Evolutionary conservation across 2,329 filamentous ascomycete genomes (phyloP).

Genomic region (Ophiocordyceps camponoti-saundersi): DNA sequence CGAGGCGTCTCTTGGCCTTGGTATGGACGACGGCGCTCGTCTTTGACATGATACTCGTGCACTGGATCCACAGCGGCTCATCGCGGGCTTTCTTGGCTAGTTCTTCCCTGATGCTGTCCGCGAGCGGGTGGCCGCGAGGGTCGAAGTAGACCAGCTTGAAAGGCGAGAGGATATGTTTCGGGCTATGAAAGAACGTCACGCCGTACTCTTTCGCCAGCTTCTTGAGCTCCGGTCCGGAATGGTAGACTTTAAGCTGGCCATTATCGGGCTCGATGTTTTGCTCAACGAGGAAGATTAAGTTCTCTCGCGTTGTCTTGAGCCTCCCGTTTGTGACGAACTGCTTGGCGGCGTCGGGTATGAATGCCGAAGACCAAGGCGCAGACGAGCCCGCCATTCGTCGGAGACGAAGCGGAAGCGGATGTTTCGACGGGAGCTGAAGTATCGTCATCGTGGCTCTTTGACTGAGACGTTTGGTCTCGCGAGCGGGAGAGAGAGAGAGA

Average conservation of each 20-base stretch:
- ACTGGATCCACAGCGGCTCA: slow-evolving; percentile 16
- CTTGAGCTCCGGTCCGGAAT: slow-evolving; percentile 2
- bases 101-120: slow-evolving; percentile 7
- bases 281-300: slow-evolving; percentile 10
- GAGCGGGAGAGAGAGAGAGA: too few species aligned
- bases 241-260: slow-evolving; percentile 4
- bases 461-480: too few species aligned
- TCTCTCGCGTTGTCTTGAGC: slow-evolving; percentile 13
- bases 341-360: background rate
- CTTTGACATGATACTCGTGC: slow-evolving; percentile 4
- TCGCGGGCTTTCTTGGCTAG: slow-evolving; percentile 11
- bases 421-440: background rate
- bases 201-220: slow-evolving; percentile 6
- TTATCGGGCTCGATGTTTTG: slow-evolving; percentile 9
- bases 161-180: slow-evolving; percentile 14
- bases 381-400: background rate
- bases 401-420: background rate
- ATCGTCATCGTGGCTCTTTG: too few species aligned
- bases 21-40: background rate
- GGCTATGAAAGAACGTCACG: slow-evolving; percentile 10
- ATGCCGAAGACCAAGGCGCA: background rate
- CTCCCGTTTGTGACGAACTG: slow-evolving; percentile 8
- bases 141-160: slow-evolving; percentile 16
- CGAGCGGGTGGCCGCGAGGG: slow-evolving; percentile 15
- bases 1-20: slow-evolving; percentile 9